Evolutionary conservation across 1,284 basidiomycete genomes (phyloP), one percentile per base, ranked within the genome.

Genomic region (Macrocybe sp.): DNA sequence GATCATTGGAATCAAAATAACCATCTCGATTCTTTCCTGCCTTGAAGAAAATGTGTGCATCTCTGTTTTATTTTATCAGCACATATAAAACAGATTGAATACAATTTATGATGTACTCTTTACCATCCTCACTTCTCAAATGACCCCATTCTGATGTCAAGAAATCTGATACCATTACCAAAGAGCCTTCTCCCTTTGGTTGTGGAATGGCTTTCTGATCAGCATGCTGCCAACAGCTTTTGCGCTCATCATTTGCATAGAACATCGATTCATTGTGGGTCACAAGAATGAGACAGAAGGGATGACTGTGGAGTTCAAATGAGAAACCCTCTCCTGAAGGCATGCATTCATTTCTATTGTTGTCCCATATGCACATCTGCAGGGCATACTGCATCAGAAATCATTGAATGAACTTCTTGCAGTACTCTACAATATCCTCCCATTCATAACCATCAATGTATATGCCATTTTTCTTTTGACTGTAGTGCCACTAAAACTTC

Each of bases 191-290:
- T 0, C 69, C 68, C 46, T 71, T 71, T 32, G 52, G 50, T 41
- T 59, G 47, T 37, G 64, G 58, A 1, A 50, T 46, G 6, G 64
- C 51, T n/a, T 53, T 56, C 29, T 54, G 53, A 1, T 12, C 36
- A 4, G 55, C 36, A 38, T 65, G 55, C 6, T 56, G 51, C 69
- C 70, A 73, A 0, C 49, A 12, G 0, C 34, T 53, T 14, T 59
- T 62, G 0, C 56, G 37, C 0, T 55, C n/a, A n/a, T n/a, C n/a
- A n/a, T n/a, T n/a, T n/a, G n/a, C n/a, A n/a, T n/a, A n/a, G n/a
- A n/a, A n/a, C 6, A 64, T 73, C 3, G 67, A 70, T 50, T 72
- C 60, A 52, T 70, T 60, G 39, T 71, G 69, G 10, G 59, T 63
- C 35, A 65, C 55, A n/a, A 63, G 54, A 35, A 66, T 57, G 8